A percentile compares a stretch with the other conserved stretches of the same genome.
Conservation (phyloP, 345 rosid species). For the Erodium maritimum region DNA sequence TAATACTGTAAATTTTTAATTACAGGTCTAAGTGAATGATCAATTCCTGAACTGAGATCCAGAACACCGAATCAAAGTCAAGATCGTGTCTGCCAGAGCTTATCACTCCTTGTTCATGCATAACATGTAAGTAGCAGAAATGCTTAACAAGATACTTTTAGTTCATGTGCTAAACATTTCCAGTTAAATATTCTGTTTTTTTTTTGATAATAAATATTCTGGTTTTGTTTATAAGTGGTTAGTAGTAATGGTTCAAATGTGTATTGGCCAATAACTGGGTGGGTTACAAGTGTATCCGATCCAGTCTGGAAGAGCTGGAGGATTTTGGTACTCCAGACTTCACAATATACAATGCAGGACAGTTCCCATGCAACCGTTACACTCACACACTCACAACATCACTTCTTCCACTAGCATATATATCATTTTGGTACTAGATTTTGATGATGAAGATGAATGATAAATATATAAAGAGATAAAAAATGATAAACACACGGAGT, state of each 20-base stretch:
- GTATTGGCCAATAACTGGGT: constrained; percentile 65
- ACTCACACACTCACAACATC: constrained; percentile 97
- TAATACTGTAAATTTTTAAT: too few relatives aligned
- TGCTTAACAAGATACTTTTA: too few relatives aligned
- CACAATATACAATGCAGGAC: constrained; percentile 97
- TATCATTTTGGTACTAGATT: too few relatives aligned
- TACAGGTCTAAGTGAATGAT: constrained; percentile 91
- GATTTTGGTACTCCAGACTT: constrained; percentile 95
- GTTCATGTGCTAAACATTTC: too few relatives aligned
- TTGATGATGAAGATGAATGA: too few relatives aligned
- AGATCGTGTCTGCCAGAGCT: constrained; percentile 98
- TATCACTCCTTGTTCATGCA: too few relatives aligned
- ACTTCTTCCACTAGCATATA: constrained; percentile 96
- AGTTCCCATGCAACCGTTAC: constrained; percentile 98
- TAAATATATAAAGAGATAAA: too few relatives aligned
- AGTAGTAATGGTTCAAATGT: too few relatives aligned
- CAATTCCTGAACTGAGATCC: constrained; percentile 95
- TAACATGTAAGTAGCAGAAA: constrained; percentile 99
- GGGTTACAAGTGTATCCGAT: constrained; percentile 97
- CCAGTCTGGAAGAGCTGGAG: constrained; percentile 96
- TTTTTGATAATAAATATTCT: too few relatives aligned
- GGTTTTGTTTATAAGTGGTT: too few relatives aligned
- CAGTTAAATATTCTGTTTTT: too few relatives aligned
- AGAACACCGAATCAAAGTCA: constrained; percentile 76
- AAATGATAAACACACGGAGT: too few relatives aligned